Evolutionary conservation across 495 filamentous ascomycete species (phyloP).

Genomic region (Penicillium subrubescens): DNA sequence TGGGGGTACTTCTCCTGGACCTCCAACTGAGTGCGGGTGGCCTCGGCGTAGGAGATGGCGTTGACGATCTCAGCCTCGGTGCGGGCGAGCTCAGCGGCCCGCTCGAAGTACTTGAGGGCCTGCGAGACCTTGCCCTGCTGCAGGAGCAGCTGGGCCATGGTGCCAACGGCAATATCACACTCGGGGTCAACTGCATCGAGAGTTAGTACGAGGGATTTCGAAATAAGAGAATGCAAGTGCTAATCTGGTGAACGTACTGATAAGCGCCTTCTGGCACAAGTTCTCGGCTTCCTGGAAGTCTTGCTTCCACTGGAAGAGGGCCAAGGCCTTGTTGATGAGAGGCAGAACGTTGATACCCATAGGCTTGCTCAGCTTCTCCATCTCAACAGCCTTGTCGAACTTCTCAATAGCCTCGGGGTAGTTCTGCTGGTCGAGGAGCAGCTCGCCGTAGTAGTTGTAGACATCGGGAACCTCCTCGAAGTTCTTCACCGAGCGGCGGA

Average conservation of each 20-base stretch:
- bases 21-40: conserved; percentile 93
- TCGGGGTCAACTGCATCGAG: conserved; percentile 86
- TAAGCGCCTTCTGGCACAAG: conserved; percentile 94
- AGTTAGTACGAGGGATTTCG: conserved; percentile 14
- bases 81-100: conserved; percentile 90
- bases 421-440: conserved; percentile 96
- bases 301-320: conserved; percentile 96
- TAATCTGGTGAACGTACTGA: conserved; percentile 66
- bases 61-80: conserved; percentile 97
- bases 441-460: conserved; percentile 99
- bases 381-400: conserved; percentile 96
- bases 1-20: conserved; percentile 99
- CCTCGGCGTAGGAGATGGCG: conserved; percentile 94
- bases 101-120: conserved; percentile 95
- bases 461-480: conserved; percentile 96
- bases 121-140: conserved; percentile 97
- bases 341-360: conserved; percentile 96
- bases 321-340: conserved; percentile 97
- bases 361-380: conserved; percentile 93
- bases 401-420: conserved; percentile 96
- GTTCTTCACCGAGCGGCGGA: conserved; percentile 96
- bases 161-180: conserved; percentile 98
- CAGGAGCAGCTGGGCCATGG: conserved; percentile 97
- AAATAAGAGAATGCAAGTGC: background rate
- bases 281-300: conserved; percentile 94